phyloP scores from a whole-genome alignment of 495 filamentous ascomycete species.

The Ascobolus immersus region DNA sequence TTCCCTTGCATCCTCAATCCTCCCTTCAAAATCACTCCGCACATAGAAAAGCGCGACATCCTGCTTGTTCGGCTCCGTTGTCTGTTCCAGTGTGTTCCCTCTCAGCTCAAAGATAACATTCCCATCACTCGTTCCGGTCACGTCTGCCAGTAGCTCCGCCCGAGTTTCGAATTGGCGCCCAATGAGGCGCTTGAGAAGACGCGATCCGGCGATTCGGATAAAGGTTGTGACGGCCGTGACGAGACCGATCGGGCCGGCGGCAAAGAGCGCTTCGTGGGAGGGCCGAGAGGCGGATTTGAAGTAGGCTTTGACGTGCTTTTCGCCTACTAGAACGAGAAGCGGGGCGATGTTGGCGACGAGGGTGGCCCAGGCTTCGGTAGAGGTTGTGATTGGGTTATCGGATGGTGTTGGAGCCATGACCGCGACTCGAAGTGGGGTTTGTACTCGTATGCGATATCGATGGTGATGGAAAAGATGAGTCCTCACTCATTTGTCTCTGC shows the following conservation, averaged over 20 bases:
- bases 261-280: conserved; percentile 8
- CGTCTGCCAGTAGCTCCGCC: conserved; percentile 5
- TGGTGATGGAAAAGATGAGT: too few species aligned
- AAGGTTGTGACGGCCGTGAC: conserved; percentile 8
- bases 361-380: conserved; percentile 5
- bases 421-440: too few species aligned
- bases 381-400: too few species aligned
- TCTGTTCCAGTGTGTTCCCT: conserved; percentile 5
- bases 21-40: too few species aligned
- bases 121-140: conserved; percentile 6
- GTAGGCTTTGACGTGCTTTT: conserved; percentile 10
- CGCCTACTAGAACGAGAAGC: conserved; percentile 8
- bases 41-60: conserved; percentile 7
- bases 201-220: conserved; percentile 4
- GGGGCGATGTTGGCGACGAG: conserved; percentile 10
- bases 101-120: conserved; percentile 6
- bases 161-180: conserved; percentile 8
- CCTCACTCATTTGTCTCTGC: too few species aligned
- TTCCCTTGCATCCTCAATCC: not conserved
- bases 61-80: not conserved
- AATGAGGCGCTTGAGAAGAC: conserved; percentile 5
- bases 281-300: conserved; percentile 8
- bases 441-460: too few species aligned
- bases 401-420: too few species aligned
- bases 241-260: conserved; percentile 8